Evolutionary conservation across 1,139 yeast species (phyloP).

Genomic region (Insectozyma bohioensis): DNA sequence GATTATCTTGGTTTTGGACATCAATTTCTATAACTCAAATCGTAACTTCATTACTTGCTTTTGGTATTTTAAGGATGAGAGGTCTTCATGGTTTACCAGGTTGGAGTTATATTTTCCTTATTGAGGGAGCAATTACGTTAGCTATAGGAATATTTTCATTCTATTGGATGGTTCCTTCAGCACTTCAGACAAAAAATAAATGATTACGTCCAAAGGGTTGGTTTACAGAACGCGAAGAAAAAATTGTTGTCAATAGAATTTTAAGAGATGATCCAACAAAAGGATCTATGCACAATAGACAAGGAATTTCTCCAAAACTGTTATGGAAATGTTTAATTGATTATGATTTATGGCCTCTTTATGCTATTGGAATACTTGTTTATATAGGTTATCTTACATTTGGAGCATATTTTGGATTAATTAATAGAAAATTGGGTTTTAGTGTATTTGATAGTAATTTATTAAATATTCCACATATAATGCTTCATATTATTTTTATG

Average conservation of each 20-base stretch:
- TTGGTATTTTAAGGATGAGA: constrained; percentile 28
- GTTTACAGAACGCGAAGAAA: constrained; percentile 59
- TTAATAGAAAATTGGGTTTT: constrained; percentile 54
- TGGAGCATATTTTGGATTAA: constrained; percentile 22
- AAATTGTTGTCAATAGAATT: constrained; percentile 59
- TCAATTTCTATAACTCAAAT: constrained; percentile 26
- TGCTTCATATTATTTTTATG: constrained; percentile 24
- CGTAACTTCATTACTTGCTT: constrained; percentile 36
- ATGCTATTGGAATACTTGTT: constrained; percentile 48
- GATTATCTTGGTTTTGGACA: constrained; percentile 23
- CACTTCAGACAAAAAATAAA: constrained; percentile 50
- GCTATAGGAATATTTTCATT: constrained; percentile 51
- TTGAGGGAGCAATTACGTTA: constrained; percentile 63
- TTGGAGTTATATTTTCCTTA: constrained; percentile 65
- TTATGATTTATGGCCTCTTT: constrained; percentile 61
- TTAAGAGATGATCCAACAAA: constrained; percentile 68
- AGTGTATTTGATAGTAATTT: constrained; percentile 53
- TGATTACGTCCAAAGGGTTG: constrained; percentile 53
- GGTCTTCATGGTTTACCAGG: constrained; percentile 38
- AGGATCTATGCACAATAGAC: constrained; percentile 68
- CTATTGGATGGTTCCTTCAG: constrained; percentile 61
- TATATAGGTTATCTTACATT: constrained; percentile 42
- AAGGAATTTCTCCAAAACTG: constrained; percentile 44
- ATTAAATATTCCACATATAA: constrained; percentile 44
- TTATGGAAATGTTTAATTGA: constrained; percentile 45